Evolutionary conservation across 345 rosid species (phyloP).

Genomic region (Populus deltoides): DNA sequence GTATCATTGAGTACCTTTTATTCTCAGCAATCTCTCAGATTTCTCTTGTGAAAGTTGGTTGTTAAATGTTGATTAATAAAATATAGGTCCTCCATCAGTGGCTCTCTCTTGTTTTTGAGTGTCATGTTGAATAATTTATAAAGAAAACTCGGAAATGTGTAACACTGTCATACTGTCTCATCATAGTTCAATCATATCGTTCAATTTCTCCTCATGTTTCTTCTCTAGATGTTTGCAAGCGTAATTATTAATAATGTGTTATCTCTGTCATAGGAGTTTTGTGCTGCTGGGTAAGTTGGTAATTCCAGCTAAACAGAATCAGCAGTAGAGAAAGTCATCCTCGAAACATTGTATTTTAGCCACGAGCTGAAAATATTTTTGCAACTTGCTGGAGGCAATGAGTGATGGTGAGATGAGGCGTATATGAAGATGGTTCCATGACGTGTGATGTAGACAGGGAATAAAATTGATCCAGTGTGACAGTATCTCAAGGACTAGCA

Average conservation of each 20-base stretch:
- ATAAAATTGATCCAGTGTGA: neutral
- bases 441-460: too few relatives aligned
- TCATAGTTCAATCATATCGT: neutral
- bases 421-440: neutral
- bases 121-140: neutral
- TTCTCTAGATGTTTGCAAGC: neutral
- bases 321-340: neutral
- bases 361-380: neutral
- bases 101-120: neutral
- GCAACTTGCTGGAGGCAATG: neutral
- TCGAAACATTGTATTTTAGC: neutral
- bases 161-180: neutral
- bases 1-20: too few relatives aligned
- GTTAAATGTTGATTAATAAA: too few relatives aligned
- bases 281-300: too few relatives aligned
- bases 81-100: neutral
- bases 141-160: neutral
- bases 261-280: neutral
- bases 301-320: neutral
- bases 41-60: too few relatives aligned
- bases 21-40: too few relatives aligned
- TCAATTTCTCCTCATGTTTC: neutral
- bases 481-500: neutral
- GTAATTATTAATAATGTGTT: neutral
- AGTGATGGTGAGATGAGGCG: neutral